These are phyloP conservation scores for Candida yuanshanica DNA, from an alignment of 805 yeast genomes.

Conservation along the genomic window DNA sequence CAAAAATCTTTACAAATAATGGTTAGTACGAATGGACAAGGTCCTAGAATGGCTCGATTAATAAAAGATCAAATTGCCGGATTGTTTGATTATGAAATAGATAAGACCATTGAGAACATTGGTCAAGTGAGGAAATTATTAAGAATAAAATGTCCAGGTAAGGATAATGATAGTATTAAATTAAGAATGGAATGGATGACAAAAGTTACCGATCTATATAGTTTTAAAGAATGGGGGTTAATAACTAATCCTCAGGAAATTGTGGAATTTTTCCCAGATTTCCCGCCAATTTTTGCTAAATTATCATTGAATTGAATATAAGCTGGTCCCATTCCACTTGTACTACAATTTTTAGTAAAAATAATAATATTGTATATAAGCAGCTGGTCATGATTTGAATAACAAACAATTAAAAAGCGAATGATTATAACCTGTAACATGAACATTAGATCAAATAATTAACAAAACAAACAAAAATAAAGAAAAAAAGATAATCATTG, in stretches of 20 bases:
- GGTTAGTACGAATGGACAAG: constrained; percentile 79
- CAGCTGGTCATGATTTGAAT: not conserved
- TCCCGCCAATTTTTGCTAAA: constrained; percentile 34
- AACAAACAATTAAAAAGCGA: constrained; percentile 2
- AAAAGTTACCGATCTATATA: constrained; percentile 52
- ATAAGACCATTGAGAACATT: constrained; percentile 54
- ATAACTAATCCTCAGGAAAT: constrained; percentile 32
- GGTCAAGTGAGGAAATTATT: constrained; percentile 48
- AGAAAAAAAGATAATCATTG: not conserved
- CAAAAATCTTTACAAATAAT: constrained; percentile 70
- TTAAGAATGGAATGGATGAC: constrained; percentile 70
- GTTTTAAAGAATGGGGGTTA: constrained; percentile 54
- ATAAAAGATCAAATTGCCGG: constrained; percentile 51
- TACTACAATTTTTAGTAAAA: not conserved
- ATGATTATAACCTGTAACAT: constrained; percentile 1
- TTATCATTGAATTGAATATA: not conserved
- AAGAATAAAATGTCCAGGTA: constrained; percentile 40
- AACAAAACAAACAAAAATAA: not conserved
- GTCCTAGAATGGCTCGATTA: constrained; percentile 67
- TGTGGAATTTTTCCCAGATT: constrained; percentile 43
- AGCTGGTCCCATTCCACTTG: not conserved
- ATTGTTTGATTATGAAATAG: constrained; percentile 36
- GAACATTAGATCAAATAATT: not conserved
- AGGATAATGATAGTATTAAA: constrained; percentile 43
- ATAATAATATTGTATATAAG: not conserved